Conservation (phyloP, 2,329 filamentous ascomycete species). For the Bipolaris cookei region DNA sequence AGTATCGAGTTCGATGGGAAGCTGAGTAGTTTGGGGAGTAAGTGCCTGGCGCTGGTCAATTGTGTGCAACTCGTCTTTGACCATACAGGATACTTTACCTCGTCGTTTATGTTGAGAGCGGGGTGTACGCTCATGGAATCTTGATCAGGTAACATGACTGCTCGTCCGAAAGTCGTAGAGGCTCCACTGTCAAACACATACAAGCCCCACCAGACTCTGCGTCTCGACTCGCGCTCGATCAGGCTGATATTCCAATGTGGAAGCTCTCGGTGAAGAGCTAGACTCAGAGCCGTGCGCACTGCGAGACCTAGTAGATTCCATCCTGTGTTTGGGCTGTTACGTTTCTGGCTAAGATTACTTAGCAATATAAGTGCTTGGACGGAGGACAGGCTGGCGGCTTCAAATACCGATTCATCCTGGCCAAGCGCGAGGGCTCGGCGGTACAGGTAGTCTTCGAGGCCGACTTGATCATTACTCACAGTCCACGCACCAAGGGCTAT, state of each 20-base stretch:
- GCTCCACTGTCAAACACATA: conserved; percentile 38
- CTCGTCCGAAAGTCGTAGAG: conserved; percentile 34
- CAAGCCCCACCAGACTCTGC: conserved; percentile 35
- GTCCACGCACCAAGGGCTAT: conserved; percentile 34
- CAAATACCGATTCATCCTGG: conserved; percentile 36
- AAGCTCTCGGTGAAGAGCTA: conserved; percentile 35
- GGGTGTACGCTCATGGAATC: conserved; percentile 35
- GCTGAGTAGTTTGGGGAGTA: conserved; percentile 26
- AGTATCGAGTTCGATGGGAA: conserved; percentile 24
- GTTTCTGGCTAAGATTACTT: conserved; percentile 34
- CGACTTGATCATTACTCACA: conserved; percentile 31
- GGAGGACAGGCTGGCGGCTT: conserved; percentile 31
- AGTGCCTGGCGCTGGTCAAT: conserved; percentile 24
- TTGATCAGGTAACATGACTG: conserved; percentile 34
- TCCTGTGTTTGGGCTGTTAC: conserved; percentile 34
- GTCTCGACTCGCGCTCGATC: conserved; percentile 33
- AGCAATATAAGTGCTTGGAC: conserved; percentile 34
- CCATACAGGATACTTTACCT: conserved; percentile 12
- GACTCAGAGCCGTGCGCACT: conserved; percentile 32
- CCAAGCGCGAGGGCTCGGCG: conserved; percentile 33
- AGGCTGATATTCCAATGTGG: conserved; percentile 38
- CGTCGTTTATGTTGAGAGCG: conserved; percentile 32
- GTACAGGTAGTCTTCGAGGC: conserved; percentile 34
- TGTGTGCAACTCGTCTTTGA: background rate
- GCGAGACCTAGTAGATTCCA: conserved; percentile 36